Conservation (phyloP, 2,329 filamentous ascomycete species). For the Xenoacremonium recifei region DNA sequence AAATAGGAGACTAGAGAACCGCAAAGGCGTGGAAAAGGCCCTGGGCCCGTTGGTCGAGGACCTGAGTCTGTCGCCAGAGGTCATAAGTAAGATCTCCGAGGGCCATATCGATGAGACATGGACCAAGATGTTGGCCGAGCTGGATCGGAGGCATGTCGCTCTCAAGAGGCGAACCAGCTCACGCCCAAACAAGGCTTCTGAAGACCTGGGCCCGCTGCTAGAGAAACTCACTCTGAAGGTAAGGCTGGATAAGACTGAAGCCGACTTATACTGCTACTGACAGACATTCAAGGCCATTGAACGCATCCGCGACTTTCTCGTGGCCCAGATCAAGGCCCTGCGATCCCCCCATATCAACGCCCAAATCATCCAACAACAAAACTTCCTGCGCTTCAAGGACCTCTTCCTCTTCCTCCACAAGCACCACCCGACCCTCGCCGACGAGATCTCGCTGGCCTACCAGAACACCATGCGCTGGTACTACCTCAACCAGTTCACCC, state of each 20-base stretch:
- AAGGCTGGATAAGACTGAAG: conserved; percentile 16
- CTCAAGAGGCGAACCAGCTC: conserved; percentile 67
- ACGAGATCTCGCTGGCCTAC: conserved; percentile 90
- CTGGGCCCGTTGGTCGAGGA: conserved; percentile 89
- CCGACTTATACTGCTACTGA: conserved; percentile 8
- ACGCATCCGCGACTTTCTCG: conserved; percentile 90
- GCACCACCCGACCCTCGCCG: conserved; percentile 78
- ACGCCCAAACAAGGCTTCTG: conserved; percentile 68
- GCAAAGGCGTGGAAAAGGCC: conserved; percentile 84
- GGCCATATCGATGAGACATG: conserved; percentile 88
- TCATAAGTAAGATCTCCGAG: conserved; percentile 83
- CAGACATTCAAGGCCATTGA: conserved; percentile 71
- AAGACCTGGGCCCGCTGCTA: conserved; percentile 81
- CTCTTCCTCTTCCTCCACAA: conserved; percentile 81
- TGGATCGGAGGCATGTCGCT: conserved; percentile 73
- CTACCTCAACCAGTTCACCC: conserved; percentile 84
- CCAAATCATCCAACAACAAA: conserved; percentile 93
- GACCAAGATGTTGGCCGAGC: conserved; percentile 77
- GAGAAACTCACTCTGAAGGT: conserved; percentile 82
- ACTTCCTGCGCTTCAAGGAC: conserved; percentile 84
- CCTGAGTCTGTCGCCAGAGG: conserved; percentile 79
- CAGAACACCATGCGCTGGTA: conserved; percentile 99
- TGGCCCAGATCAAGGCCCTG: conserved; percentile 90
- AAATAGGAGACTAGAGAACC: conserved; percentile 82
- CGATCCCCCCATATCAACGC: conserved; percentile 95